A percentile compares a stretch with the other conserved stretches of the same genome.
These are phyloP conservation scores for Davidsoniella neocaledoniae DNA, from an alignment of 2,329 filamentous ascomycete species.

Conservation along the genomic window DNA sequence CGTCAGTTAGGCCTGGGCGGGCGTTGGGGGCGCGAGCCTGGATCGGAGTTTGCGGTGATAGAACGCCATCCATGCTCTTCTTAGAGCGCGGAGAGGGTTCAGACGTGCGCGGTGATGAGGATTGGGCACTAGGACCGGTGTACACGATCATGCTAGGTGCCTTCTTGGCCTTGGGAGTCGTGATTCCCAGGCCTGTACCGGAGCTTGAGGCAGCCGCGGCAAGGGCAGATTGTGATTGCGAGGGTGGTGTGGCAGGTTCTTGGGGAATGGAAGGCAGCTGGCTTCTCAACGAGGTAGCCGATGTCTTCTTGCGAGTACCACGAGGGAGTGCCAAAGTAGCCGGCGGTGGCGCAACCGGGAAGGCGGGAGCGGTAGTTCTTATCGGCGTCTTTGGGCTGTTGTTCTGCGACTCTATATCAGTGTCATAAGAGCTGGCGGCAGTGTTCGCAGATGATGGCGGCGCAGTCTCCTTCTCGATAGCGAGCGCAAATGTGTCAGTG, in stretches of 20 bases:
- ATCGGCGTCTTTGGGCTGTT: not conserved
- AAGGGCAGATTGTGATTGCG: not conserved
- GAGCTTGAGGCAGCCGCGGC: not conserved
- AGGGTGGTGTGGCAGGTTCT: conserved; percentile 18
- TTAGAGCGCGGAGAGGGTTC: conserved; percentile 20
- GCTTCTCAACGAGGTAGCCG: conserved; percentile 8
- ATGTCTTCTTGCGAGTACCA: conserved; percentile 10
- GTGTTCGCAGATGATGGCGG: not conserved
- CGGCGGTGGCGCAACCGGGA: not conserved
- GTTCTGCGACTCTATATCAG: not conserved
- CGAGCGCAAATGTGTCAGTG: conserved; percentile 9
- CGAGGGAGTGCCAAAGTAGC: conserved; percentile 1
- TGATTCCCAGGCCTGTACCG: too few species aligned
- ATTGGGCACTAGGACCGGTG: conserved; percentile 18
- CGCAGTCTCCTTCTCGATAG: conserved; percentile 16
- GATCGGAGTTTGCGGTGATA: conserved; percentile 27
- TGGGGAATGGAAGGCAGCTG: conserved; percentile 16
- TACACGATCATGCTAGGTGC: conserved; percentile 39
- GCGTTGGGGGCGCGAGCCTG: conserved; percentile 45
- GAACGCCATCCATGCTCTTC: conserved; percentile 27
- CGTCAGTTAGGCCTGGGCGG: conserved; percentile 44
- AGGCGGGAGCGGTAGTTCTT: not conserved
- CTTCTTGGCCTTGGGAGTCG: conserved; percentile 21
- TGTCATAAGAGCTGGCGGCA: not conserved
- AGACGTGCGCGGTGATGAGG: conserved; percentile 17